Evolutionary conservation across 2,329 filamentous ascomycete genomes (phyloP).

Genomic region (Colletotrichum coccodes): DNA sequence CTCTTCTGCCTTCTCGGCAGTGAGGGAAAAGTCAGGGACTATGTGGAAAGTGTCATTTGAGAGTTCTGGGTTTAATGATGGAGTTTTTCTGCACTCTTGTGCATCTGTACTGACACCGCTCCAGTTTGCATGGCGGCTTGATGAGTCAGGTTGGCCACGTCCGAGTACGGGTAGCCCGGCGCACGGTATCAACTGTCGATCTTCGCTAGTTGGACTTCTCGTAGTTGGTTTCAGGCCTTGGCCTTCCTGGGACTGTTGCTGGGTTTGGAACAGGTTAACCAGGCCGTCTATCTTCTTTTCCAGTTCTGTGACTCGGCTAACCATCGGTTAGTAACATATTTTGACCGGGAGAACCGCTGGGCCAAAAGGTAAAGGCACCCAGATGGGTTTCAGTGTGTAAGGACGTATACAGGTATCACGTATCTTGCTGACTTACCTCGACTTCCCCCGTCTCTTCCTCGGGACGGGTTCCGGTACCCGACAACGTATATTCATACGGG

Average conservation of each 20-base stretch:
- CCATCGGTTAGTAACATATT: background rate
- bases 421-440: constrained; percentile 40
- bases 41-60: constrained; percentile 29
- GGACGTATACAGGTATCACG: no score
- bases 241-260: constrained; percentile 27
- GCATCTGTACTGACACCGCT: background rate
- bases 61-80: background rate
- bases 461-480: constrained; percentile 45
- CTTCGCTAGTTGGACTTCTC: background rate
- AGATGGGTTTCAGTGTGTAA: no score
- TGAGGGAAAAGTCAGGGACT: constrained; percentile 47
- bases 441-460: constrained; percentile 47
- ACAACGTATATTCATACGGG: constrained; percentile 46
- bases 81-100: background rate
- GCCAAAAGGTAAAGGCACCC: background rate
- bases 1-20: constrained; percentile 43
- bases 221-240: background rate
- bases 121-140: background rate
- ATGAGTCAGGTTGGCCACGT: no score
- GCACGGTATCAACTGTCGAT: background rate
- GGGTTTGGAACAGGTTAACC: constrained; percentile 47
- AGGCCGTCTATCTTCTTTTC: constrained; percentile 53
- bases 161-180: background rate
- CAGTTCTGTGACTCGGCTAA: constrained; percentile 48
- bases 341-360: no score